phyloP scores from a whole-genome alignment of 202 grass and related monocot species.

The Cymbopogon flexuosus region DNA sequence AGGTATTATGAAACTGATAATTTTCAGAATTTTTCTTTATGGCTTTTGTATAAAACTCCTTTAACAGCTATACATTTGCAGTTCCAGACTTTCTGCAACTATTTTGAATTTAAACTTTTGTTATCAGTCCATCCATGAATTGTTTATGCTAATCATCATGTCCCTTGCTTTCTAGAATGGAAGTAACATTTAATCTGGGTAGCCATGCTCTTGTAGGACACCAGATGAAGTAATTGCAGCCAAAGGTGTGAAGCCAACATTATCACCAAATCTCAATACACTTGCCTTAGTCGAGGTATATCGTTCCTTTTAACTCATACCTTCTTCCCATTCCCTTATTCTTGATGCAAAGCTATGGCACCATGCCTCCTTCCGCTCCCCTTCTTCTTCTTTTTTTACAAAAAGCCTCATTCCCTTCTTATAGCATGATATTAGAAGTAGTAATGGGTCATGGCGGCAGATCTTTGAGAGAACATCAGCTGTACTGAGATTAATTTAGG shows the following conservation, averaged over 20 bases:
- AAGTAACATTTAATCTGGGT: conserved; percentile 15
- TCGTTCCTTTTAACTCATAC: background rate
- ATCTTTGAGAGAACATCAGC: conserved; percentile 5
- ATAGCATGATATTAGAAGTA: background rate
- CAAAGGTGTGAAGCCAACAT: conserved; percentile 86
- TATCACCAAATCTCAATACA: conserved; percentile 84
- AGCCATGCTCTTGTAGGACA: conserved; percentile 45
- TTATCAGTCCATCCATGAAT: conserved; percentile 3
- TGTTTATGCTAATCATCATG: background rate
- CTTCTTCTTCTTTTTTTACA: no score
- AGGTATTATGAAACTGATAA: conserved; percentile 45
- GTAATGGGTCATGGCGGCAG: background rate
- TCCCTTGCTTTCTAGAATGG: conserved; percentile 9
- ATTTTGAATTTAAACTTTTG: background rate
- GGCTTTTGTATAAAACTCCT: background rate
- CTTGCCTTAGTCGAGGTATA: conserved; percentile 89
- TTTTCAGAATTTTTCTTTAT: background rate
- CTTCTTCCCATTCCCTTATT: background rate
- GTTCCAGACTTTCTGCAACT: background rate
- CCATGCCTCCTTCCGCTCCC: background rate
- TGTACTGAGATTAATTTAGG: conserved; percentile 4
- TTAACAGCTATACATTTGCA: background rate
- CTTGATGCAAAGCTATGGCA: background rate
- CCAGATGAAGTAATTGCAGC: conserved; percentile 86
- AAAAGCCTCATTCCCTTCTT: background rate